phyloP scores from a whole-genome alignment of 164 flowering plant species.

The Vitis riparia region DNA sequence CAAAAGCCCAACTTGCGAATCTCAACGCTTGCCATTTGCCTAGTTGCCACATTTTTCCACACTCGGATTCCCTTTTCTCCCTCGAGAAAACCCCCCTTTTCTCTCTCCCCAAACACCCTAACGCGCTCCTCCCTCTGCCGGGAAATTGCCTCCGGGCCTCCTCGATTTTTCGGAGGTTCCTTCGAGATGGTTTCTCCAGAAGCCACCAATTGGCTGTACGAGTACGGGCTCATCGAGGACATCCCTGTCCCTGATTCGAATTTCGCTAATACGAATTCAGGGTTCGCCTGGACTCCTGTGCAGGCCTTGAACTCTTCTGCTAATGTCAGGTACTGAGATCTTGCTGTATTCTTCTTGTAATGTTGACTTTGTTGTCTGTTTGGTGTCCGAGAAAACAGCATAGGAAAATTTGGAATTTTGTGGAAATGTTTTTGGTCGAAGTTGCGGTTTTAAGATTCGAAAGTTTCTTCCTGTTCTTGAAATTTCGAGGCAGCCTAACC shows the following conservation, averaged over 20 bases:
- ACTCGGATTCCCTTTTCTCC: neutral
- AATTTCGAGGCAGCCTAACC: too few relatives aligned
- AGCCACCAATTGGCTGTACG: constrained; percentile 60
- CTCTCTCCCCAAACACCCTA: constrained; percentile 6
- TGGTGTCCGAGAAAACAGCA: too few relatives aligned
- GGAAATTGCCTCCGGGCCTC: neutral
- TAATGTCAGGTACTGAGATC: constrained; percentile 34
- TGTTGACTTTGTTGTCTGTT: neutral
- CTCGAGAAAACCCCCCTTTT: constrained; percentile 5
- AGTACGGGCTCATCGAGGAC: constrained; percentile 57
- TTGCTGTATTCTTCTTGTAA: neutral
- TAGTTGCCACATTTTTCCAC: neutral
- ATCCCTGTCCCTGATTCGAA: constrained; percentile 36
- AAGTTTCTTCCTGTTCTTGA: neutral
- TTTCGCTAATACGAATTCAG: constrained; percentile 30
- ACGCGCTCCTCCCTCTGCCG: neutral
- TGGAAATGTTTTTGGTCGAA: too few relatives aligned
- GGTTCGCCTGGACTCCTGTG: constrained; percentile 47
- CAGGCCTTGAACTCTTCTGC: constrained; percentile 37
- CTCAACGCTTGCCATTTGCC: too few relatives aligned
- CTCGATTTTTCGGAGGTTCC: constrained; percentile 8
- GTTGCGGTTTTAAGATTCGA: constrained; percentile 1
- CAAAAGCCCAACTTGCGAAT: too few relatives aligned
- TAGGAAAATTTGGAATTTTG: too few relatives aligned
- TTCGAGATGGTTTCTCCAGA: constrained; percentile 66